phyloP scores from a whole-genome alignment of 2,329 filamentous ascomycete genomes.

The Exophiala lecanii-corni region DNA sequence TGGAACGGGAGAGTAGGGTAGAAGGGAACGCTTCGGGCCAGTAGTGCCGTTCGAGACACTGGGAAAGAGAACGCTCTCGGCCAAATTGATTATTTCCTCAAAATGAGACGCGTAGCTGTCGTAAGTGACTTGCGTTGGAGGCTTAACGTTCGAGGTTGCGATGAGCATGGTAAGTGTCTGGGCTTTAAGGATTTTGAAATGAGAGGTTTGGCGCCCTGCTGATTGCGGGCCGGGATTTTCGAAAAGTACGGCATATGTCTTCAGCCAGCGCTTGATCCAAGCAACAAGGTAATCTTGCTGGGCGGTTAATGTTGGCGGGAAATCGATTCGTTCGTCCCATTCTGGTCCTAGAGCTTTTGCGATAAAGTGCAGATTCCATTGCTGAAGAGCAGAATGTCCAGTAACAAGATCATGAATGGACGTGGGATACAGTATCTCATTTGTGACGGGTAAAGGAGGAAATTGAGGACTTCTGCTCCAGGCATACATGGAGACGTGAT shows the following conservation, averaged over 20 bases:
- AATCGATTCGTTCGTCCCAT: conserved; percentile 7
- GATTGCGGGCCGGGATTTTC: background rate
- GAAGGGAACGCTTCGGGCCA: background rate
- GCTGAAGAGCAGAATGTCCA: conserved; percentile 4
- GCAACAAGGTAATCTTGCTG: conserved; percentile 10
- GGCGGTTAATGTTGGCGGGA: background rate
- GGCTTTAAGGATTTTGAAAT: conserved; percentile 8
- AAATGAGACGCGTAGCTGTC: conserved; percentile 9
- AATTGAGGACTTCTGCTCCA: conserved; percentile 9
- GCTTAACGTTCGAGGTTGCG: conserved; percentile 6
- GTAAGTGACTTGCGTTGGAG: conserved; percentile 7
- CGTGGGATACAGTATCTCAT: conserved; percentile 3
- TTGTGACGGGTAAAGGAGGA: conserved; percentile 7
- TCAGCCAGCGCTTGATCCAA: conserved; percentile 8
- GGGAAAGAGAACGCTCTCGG: conserved; percentile 1
- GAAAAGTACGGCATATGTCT: conserved; percentile 1
- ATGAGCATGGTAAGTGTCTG: conserved; percentile 10
- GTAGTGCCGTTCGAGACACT: background rate
- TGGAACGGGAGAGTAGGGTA: conserved; percentile 4
- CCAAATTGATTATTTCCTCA: conserved; percentile 7
- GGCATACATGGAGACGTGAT: conserved; percentile 7
- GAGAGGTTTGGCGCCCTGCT: background rate
- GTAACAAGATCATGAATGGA: conserved; percentile 4
- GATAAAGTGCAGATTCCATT: conserved; percentile 7
- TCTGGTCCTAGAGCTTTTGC: conserved; percentile 2